These are phyloP conservation scores for Naganishia sp. DNA, from an alignment of 1,284 basidiomycete genomes.

Conservation along the genomic window DNA sequence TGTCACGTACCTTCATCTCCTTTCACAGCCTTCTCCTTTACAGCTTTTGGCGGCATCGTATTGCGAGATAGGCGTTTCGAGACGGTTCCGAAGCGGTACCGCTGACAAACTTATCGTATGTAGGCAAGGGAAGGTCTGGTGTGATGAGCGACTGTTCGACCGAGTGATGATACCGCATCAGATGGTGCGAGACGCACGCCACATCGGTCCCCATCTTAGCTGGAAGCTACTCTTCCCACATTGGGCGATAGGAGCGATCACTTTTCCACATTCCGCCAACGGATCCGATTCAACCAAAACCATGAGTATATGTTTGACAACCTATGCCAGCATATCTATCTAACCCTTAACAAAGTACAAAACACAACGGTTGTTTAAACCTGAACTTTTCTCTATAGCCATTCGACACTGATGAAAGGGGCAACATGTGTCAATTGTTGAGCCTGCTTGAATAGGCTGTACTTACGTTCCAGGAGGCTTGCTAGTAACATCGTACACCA, in stretches of 20 bases:
- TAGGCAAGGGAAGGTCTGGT: too few species aligned
- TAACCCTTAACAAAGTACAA: constrained; percentile 24
- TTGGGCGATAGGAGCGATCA: constrained; percentile 10
- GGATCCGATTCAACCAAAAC: too few species aligned
- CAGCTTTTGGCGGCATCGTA: constrained; percentile 62
- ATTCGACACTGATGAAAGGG: constrained; percentile 43
- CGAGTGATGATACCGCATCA: too few species aligned
- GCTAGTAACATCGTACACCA: constrained; percentile 94
- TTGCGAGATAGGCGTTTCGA: neutral
- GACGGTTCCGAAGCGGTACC: neutral
- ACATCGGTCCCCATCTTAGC: too few species aligned
- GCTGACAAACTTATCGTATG: too few species aligned
- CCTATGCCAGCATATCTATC: constrained; percentile 20
- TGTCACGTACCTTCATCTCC: constrained; percentile 49
- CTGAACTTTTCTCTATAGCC: constrained; percentile 39
- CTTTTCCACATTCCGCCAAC: neutral
- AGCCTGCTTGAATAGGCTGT: neutral
- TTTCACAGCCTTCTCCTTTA: constrained; percentile 59
- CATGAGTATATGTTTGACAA: constrained; percentile 15
- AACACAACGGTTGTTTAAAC: neutral
- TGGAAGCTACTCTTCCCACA: too few species aligned
- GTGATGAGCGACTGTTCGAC: too few species aligned
- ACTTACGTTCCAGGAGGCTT: constrained; percentile 84
- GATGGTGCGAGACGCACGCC: too few species aligned
- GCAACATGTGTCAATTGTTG: neutral